Conservation (phyloP, 2,329 filamentous ascomycete genomes). For the Ophiocordyceps camponoti-leonardi region DNA sequence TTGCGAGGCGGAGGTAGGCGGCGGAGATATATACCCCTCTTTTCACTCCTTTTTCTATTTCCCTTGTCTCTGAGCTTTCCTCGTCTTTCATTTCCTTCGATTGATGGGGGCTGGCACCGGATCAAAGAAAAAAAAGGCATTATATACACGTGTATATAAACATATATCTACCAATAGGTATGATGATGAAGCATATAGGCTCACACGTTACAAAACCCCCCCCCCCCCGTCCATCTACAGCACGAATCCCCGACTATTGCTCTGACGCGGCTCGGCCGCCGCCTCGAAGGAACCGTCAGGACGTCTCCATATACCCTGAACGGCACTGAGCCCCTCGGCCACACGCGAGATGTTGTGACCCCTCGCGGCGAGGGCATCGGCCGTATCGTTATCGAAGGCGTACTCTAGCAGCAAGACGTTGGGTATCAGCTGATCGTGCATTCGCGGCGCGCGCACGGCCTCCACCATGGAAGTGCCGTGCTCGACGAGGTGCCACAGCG, state of each 20-base stretch:
- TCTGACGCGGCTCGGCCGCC: constrained; percentile 58
- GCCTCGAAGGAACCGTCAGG: constrained; percentile 59
- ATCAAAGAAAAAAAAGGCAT: not conserved
- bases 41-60: constrained; percentile 1
- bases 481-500: constrained; percentile 57
- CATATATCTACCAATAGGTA: too few species aligned
- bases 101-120: not conserved
- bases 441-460: constrained; percentile 47
- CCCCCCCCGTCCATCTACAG: not conserved
- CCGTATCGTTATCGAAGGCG: constrained; percentile 45
- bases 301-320: constrained; percentile 48
- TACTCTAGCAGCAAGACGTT: constrained; percentile 52
- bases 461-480: constrained; percentile 37
- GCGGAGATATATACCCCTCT: constrained; percentile 17
- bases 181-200: too few species aligned
- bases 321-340: constrained; percentile 43
- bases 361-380: constrained; percentile 40
- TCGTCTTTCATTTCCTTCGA: not conserved
- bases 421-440: constrained; percentile 73
- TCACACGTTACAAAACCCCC: too few species aligned
- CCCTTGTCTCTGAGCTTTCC: not conserved
- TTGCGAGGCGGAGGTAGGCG: constrained; percentile 12
- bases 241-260: constrained; percentile 43
- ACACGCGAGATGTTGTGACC: constrained; percentile 63
- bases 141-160: too few species aligned